Base-by-base conservation (phyloP, 345 rosid genomes). In the Microcos paniculata region DNA sequence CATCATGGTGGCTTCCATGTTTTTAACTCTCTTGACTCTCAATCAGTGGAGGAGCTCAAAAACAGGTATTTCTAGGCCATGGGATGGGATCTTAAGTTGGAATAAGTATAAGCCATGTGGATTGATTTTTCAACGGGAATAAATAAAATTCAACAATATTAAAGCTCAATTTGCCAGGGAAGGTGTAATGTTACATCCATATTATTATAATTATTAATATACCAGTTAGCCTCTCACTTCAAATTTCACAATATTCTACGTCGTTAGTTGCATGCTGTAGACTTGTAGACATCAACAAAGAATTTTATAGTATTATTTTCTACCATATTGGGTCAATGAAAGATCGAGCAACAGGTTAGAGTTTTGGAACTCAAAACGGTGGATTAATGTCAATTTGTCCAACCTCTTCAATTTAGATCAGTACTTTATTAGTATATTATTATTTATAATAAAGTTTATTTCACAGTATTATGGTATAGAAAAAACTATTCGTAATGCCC, bases 1-100 rank as follows among this genome's bases (percentile, higher is more conserved):
- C 72, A 46, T 68, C 57, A 68, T 68, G 28, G 26, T 67, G 15
- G 40, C 56, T 63, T 63, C 69, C 46, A 38, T 63, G 10, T 63
- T 63, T 21, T 63, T 8, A 45, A 11, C 48, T 45, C 15, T 8
- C 11, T 12, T 45, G 48, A 2, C 11, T 43, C 9, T 8, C 3
- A 0, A 12, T 10, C 48, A 10, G 15, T 45, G 48, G 48, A 45
- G 15, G 2, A 11, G 48, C 11, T 9, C 48, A 9, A 43, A 8
- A 45, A 45, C 48, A 35, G 40, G 40, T 35, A 3, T 35, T 35
- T 35, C 12, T 9, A 45, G 12, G 12, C 12, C 26, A 58, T 6
- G 18, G 1, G 2, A 4, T 26, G 35, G 3, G 12, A 58, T 24
- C 61, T 58, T 12, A 4, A 26, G 35, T 26, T 58, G 62, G 19